These are phyloP conservation scores for Microthlaspi erraticum DNA, from an alignment of 345 rosid genomes.

Conservation along the genomic window DNA sequence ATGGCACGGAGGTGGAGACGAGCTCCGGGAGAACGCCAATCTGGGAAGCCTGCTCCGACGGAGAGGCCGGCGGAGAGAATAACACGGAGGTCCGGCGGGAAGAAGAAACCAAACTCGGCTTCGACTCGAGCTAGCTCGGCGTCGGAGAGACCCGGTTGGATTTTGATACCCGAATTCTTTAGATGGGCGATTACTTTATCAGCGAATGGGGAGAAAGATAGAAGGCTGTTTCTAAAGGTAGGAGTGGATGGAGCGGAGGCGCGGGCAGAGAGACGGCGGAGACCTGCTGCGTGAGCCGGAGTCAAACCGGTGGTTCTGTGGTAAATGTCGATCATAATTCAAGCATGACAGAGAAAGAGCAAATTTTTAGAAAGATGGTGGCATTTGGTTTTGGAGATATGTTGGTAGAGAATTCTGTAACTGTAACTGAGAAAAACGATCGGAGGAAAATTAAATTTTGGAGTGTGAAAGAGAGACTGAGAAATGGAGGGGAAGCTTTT, in stretches of 20 bases:
- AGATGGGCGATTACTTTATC: conserved; percentile 66
- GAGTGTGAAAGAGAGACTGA: not conserved
- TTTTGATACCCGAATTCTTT: conserved; percentile 61
- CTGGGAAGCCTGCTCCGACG: conserved; percentile 72
- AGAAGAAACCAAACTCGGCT: conserved; percentile 79
- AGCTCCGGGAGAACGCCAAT: conserved; percentile 74
- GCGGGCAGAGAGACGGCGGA: conserved; percentile 87
- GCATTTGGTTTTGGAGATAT: not conserved
- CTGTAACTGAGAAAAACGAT: not conserved
- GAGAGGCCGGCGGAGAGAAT: conserved; percentile 75
- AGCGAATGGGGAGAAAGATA: conserved; percentile 63
- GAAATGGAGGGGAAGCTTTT: no score
- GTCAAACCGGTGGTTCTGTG: conserved; percentile 72
- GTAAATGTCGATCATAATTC: conserved; percentile 83
- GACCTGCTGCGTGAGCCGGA: conserved; percentile 80
- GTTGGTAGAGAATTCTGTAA: not conserved
- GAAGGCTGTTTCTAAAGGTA: conserved; percentile 59
- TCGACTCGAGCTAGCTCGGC: conserved; percentile 76
- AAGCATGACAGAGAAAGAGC: not conserved
- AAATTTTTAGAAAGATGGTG: not conserved
- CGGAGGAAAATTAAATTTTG: not conserved
- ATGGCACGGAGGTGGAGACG: conserved; percentile 78
- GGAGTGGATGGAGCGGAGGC: conserved; percentile 69
- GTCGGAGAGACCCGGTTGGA: conserved; percentile 74
- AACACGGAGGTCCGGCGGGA: conserved; percentile 86